Evolutionary conservation across 345 rosid genomes (phyloP).

Genomic region (Corymbia maculata): DNA sequence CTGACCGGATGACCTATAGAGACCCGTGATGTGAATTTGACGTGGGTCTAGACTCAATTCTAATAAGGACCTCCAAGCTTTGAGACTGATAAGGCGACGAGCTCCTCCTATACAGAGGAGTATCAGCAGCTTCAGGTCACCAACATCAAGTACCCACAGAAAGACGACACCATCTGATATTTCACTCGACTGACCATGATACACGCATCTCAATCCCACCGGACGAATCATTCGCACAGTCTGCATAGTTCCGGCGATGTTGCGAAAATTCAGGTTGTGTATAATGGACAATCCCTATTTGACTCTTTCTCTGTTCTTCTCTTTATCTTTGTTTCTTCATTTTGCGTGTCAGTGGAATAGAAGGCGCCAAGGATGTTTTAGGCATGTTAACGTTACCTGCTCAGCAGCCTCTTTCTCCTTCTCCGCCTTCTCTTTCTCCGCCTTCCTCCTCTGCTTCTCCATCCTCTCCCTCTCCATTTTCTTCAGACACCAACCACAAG

Average conservation of each 20-base stretch:
- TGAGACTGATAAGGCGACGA: accelerated
- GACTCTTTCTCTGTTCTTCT: not conserved
- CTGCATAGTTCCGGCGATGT: not conserved
- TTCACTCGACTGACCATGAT: not conserved
- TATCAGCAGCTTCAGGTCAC: not conserved
- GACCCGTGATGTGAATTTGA: not conserved
- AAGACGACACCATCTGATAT: not conserved
- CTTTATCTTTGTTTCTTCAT: not conserved
- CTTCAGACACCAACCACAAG: slow-evolving; percentile 17
- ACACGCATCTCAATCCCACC: not conserved
- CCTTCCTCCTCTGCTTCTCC: slow-evolving; percentile 54
- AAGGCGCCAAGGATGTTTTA: not conserved
- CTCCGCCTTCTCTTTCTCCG: slow-evolving; percentile 43
- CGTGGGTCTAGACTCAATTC: not conserved
- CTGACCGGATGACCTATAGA: not conserved
- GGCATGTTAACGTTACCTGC: slow-evolving; percentile 33
- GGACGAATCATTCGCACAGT: not conserved
- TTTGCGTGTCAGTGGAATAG: too few species aligned
- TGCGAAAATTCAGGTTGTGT: not conserved
- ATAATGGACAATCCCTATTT: not conserved
- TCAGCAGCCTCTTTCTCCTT: slow-evolving; percentile 40
- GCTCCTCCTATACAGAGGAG: not conserved
- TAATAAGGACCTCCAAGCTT: not conserved
- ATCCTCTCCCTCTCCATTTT: slow-evolving; percentile 80
- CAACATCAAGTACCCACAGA: not conserved